Conservation (phyloP, 2,329 filamentous ascomycete species). For the Ascochyta fabae region DNA sequence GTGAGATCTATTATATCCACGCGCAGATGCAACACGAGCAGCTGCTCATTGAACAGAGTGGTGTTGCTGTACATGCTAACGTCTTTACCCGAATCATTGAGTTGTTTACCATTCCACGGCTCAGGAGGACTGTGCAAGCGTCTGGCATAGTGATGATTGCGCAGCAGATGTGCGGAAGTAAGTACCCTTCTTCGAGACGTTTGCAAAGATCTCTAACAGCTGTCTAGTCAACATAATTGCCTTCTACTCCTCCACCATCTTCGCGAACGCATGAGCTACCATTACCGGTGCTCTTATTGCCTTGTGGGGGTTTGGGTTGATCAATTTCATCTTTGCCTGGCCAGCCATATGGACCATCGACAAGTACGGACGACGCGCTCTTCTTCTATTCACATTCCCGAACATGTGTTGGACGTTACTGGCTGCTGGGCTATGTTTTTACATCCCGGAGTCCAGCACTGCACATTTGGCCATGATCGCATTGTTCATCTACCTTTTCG, state of each 20-base stretch:
- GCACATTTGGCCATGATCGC: constrained; percentile 57
- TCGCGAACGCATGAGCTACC: constrained; percentile 55
- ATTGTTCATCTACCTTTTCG: constrained; percentile 64
- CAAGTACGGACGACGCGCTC: constrained; percentile 57
- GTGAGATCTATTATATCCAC: constrained; percentile 53
- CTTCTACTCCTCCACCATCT: constrained; percentile 60
- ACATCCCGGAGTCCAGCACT: constrained; percentile 52
- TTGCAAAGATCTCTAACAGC: background rate
- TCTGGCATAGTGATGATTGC: constrained; percentile 79
- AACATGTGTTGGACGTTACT: constrained; percentile 59
- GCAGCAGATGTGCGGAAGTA: constrained; percentile 64
- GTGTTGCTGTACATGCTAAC: constrained; percentile 21
- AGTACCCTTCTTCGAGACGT: background rate
- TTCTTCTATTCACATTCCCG: constrained; percentile 58
- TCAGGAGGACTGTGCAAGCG: constrained; percentile 72
- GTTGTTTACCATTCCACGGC: constrained; percentile 67
- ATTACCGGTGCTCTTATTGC: constrained; percentile 56
- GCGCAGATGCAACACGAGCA: constrained; percentile 7
- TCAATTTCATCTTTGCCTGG: constrained; percentile 65
- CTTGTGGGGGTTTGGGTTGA: constrained; percentile 64
- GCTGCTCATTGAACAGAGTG: too few relatives aligned
- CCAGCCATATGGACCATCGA: constrained; percentile 65
- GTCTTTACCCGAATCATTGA: constrained; percentile 57
- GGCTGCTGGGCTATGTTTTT: constrained; percentile 59
- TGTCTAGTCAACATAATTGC: constrained; percentile 53